phyloP scores from a whole-genome alignment of 1,284 basidiomycete species.

The Ganoderma leucocontextum region DNA sequence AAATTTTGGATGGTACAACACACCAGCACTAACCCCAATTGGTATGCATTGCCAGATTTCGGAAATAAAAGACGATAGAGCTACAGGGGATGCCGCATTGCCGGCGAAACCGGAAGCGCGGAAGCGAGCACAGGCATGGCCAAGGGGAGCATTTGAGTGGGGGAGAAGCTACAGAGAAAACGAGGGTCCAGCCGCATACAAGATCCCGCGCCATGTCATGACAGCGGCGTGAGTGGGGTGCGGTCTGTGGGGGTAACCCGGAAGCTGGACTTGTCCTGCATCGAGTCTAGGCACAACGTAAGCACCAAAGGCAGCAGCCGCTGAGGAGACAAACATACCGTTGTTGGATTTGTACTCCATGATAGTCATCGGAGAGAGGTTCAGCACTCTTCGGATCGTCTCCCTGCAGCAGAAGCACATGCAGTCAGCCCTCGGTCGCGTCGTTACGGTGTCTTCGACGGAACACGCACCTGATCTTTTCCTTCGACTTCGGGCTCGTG shows the following conservation, averaged over 20 bases:
- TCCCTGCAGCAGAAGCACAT: conserved; percentile 56
- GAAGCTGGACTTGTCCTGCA: conserved; percentile 86
- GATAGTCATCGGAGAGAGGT: conserved; percentile 72
- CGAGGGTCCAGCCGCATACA: neutral
- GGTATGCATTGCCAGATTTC: conserved; percentile 26
- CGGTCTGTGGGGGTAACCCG: conserved; percentile 63
- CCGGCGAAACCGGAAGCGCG: neutral
- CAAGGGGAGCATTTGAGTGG: conserved; percentile 4
- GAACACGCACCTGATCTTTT: conserved; percentile 72
- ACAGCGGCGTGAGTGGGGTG: conserved; percentile 51
- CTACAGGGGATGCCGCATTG: conserved; percentile 32
- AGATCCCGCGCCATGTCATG: conserved; percentile 38
- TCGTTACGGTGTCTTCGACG: neutral
- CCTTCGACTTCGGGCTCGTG: conserved; percentile 68
- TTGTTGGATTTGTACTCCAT: conserved; percentile 91
- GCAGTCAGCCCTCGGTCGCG: neutral
- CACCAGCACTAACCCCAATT: conserved; percentile 18
- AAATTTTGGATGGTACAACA: conserved; percentile 16
- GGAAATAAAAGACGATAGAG: conserved; percentile 22
- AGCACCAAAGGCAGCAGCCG: neutral
- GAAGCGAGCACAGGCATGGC: neutral
- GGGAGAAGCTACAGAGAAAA: neutral
- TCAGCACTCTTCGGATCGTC: conserved; percentile 70
- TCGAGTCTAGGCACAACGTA: conserved; percentile 64
- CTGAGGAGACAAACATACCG: conserved; percentile 52